phyloP scores from a whole-genome alignment of 1,284 basidiomycete genomes.

The Flammula alnicola region DNA sequence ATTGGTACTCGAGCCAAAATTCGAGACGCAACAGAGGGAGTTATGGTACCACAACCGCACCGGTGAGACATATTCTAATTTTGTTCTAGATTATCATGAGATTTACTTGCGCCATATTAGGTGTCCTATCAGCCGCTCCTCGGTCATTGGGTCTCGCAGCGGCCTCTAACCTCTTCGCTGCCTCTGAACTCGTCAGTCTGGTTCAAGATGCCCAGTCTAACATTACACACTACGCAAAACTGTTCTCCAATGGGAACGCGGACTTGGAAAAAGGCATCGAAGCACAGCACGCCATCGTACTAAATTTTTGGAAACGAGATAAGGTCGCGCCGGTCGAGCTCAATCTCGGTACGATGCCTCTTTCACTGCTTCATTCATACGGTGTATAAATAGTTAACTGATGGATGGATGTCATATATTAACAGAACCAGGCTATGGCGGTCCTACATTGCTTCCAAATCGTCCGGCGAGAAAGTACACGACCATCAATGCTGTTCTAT shows the following conservation, averaged over 20 bases:
- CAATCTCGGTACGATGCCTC: slow-evolving; percentile 30
- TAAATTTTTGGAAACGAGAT: slow-evolving; percentile 30
- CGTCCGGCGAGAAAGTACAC: slow-evolving; percentile 33
- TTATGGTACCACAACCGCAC: slow-evolving; percentile 35
- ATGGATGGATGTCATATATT: background rate
- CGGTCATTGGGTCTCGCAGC: slow-evolving; percentile 33
- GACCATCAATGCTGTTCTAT: slow-evolving; percentile 33
- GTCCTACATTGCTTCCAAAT: slow-evolving; percentile 23
- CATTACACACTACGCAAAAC: slow-evolving; percentile 27
- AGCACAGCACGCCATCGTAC: slow-evolving; percentile 30
- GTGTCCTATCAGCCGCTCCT: slow-evolving; percentile 31
- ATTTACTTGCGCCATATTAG: too few species aligned
- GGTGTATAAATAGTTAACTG: background rate
- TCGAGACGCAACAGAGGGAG: slow-evolving; percentile 26
- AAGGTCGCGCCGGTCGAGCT: slow-evolving; percentile 30
- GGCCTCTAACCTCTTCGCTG: slow-evolving; percentile 30
- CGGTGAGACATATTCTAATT: slow-evolving; percentile 18
- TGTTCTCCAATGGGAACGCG: slow-evolving; percentile 37
- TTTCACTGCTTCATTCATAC: background rate
- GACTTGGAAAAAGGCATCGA: slow-evolving; percentile 33
- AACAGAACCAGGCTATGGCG: slow-evolving; percentile 33
- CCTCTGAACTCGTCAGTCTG: slow-evolving; percentile 18
- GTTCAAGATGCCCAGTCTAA: slow-evolving; percentile 25
- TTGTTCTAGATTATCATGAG: too few species aligned
- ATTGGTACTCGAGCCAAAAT: slow-evolving; percentile 25